These are phyloP conservation scores for Leptographium lundbergii DNA, from an alignment of 2,329 filamentous ascomycete species.

Conservation along the genomic window DNA sequence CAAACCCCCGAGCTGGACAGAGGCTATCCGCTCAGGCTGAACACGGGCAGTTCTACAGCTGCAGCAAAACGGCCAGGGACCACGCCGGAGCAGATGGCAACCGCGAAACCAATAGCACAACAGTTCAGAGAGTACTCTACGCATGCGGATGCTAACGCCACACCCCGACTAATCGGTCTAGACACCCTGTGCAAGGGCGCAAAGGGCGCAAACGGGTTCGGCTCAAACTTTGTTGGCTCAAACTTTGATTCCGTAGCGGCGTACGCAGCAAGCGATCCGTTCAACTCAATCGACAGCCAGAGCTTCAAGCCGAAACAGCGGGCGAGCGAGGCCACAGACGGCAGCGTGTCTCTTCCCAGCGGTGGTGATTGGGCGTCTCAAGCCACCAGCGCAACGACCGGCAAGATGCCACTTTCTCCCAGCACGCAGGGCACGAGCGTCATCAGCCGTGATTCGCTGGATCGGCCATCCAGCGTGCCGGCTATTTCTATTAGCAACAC, in stretches of 20 bases:
- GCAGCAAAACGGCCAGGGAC: conserved; percentile 6
- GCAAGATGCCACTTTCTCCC: conserved; percentile 51
- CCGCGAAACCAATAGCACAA: background rate
- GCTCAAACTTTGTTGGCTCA: conserved; percentile 29
- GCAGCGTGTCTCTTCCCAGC: conserved; percentile 39
- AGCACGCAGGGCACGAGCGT: conserved; percentile 55
- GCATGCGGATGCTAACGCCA: conserved; percentile 1
- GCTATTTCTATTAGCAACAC: conserved; percentile 17
- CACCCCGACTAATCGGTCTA: conserved; percentile 20
- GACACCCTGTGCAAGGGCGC: conserved; percentile 26
- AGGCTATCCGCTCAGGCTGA: conserved; percentile 31
- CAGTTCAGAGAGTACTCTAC: too few relatives aligned
- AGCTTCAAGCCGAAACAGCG: conserved; percentile 35
- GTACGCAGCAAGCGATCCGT: conserved; percentile 36
- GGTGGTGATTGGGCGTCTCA: conserved; percentile 50
- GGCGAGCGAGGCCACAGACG: conserved; percentile 49
- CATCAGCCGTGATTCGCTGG: conserved; percentile 45
- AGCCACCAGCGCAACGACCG: conserved; percentile 49
- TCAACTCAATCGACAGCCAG: conserved; percentile 28
- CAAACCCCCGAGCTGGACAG: conserved; percentile 26
- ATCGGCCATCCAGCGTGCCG: conserved; percentile 33
- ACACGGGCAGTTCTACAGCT: conserved; percentile 19
- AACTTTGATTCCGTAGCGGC: conserved; percentile 34
- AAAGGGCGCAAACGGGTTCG: conserved; percentile 23
- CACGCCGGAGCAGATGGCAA: conserved; percentile 1